A percentile compares a stretch with the other conserved stretches of the same genome.
Evolutionary conservation across 2,329 filamentous ascomycete species (phyloP).

Genomic region (Pseudogymnoascus sp.): DNA sequence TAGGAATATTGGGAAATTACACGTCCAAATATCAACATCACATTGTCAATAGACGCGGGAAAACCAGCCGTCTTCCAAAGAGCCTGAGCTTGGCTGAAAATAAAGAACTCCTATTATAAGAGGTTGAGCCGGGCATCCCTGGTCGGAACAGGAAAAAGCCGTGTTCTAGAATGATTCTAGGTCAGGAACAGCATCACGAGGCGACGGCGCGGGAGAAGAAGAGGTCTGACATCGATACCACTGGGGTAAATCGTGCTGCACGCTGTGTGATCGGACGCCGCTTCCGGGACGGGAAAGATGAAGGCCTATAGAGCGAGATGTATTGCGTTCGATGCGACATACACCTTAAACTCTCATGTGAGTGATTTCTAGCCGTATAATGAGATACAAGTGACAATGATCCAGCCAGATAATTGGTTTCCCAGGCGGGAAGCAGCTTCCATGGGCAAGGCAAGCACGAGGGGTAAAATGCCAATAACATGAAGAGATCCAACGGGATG

Average conservation of each 20-base stretch:
- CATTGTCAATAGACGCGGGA: not conserved
- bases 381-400: not conserved
- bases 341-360: not conserved
- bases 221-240: not conserved
- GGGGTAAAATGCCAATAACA: not conserved
- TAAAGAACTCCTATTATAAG: conserved; percentile 31
- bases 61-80: conserved; percentile 1
- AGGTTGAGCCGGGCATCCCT: not conserved
- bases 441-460: not conserved
- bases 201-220: not conserved
- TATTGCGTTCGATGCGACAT: not conserved
- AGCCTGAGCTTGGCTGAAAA: not conserved
- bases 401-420: not conserved
- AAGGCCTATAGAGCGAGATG: not conserved
- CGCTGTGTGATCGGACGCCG: not conserved
- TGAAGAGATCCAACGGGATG: not conserved
- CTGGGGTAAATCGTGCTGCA: not conserved
- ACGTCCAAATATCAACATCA: not conserved
- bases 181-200: not conserved
- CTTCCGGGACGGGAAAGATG: conserved; percentile 1
- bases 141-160: not conserved
- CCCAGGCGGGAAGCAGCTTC: not conserved
- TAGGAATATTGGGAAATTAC: not conserved
- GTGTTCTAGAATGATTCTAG: not conserved
- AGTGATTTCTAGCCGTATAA: not conserved